Evolutionary conservation across 768 basidiomycete genomes (phyloP).

Genomic region (Albatrellus ellisii): DNA sequence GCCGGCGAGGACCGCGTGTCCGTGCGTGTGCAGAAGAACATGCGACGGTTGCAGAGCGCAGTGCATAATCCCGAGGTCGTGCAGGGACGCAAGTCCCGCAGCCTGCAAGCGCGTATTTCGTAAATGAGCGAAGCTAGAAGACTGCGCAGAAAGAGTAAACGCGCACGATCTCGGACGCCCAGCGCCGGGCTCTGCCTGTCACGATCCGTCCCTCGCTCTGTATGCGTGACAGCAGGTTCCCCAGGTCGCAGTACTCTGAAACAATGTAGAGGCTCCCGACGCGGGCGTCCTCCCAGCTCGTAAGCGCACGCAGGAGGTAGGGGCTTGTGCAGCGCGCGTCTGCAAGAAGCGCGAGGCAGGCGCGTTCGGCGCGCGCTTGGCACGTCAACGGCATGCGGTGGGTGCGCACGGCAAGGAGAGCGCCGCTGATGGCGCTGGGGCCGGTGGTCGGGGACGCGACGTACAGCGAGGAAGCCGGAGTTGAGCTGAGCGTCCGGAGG

Average conservation of each 20-base stretch:
- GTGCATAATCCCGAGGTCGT: slow-evolving; percentile 10
- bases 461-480: slow-evolving; percentile 9
- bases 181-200: slow-evolving; percentile 2
- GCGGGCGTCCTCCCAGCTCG: slow-evolving; percentile 13
- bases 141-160: neutral
- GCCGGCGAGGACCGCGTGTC: slow-evolving; percentile 11
- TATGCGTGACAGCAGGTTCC: slow-evolving; percentile 8
- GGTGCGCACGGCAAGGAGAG: slow-evolving; percentile 11
- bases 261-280: slow-evolving; percentile 10
- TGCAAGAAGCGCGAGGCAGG: slow-evolving; percentile 6
- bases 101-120: slow-evolving; percentile 1
- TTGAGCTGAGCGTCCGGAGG: slow-evolving; percentile 7
- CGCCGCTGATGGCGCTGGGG: neutral
- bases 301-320: slow-evolving; percentile 9
- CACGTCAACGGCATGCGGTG: slow-evolving; percentile 8
- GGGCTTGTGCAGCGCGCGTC: neutral
- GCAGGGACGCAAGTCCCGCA: slow-evolving; percentile 10
- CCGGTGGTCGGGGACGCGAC: slow-evolving; percentile 1
- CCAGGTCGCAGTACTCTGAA: slow-evolving; percentile 10
- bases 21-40: slow-evolving; percentile 10
- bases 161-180: slow-evolving; percentile 12
- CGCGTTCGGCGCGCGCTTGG: slow-evolving; percentile 6
- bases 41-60: slow-evolving; percentile 8
- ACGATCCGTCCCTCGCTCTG: slow-evolving; percentile 8
- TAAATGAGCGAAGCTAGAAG: neutral